These are phyloP conservation scores for Penicillium flavigenum DNA, from an alignment of 495 filamentous ascomycete genomes.

Conservation along the genomic window DNA sequence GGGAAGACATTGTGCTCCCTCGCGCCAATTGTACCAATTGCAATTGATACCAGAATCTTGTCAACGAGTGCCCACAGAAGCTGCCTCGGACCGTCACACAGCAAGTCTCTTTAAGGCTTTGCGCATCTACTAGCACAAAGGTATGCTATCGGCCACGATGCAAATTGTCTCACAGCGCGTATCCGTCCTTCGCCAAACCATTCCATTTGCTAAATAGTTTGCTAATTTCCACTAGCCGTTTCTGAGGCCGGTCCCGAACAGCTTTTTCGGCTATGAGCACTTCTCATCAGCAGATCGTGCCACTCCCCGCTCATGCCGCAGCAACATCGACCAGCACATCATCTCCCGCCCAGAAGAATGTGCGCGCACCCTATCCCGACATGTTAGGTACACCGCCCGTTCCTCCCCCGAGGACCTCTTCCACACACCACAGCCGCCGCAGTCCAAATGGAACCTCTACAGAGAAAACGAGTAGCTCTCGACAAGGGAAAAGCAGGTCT, in stretches of 20 bases:
- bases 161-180: conserved; percentile 13
- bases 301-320: conserved; percentile 36
- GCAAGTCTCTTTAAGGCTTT: conserved; percentile 16
- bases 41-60: conserved; percentile 8
- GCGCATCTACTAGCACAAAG: conserved; percentile 21
- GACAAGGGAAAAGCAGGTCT: conserved; percentile 34
- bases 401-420: conserved; percentile 47
- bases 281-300: conserved; percentile 37
- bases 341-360: conserved; percentile 35
- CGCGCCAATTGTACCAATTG: conserved; percentile 24
- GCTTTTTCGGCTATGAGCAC: conserved; percentile 48
- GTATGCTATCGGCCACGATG: conserved; percentile 22
- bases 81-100: conserved; percentile 16
- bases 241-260: conserved; percentile 33
- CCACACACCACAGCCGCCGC: conserved; percentile 41
- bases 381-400: conserved; percentile 42
- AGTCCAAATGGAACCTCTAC: conserved; percentile 32
- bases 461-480: conserved; percentile 37
- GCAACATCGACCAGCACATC: conserved; percentile 31
- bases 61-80: conserved; percentile 15
- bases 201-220: conserved; percentile 8
- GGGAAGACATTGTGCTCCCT: conserved; percentile 25
- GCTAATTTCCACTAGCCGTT: conserved; percentile 35
- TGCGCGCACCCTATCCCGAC: conserved; percentile 40
- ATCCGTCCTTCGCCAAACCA: conserved; percentile 6